Evolutionary conservation across 1,284 basidiomycete species (phyloP), one percentile per base, ranked within the genome.

Genomic region (Boletus nobilissimus): DNA sequence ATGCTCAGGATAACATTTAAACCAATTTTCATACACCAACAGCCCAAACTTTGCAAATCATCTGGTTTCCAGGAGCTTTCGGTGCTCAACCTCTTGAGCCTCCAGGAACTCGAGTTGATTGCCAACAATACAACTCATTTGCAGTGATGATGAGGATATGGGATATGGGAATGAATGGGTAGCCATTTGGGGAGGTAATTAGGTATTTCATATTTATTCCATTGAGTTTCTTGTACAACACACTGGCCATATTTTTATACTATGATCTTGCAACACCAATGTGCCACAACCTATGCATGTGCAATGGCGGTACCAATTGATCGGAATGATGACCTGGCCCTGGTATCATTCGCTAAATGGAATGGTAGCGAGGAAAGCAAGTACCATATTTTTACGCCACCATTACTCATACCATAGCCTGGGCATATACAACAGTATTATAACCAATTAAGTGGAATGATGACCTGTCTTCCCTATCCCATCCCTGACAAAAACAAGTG

Each of bases 81-180:
- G 34, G 11, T 68, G 46, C 26, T 48, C 34, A 19, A 29, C 26
- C 66, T 68, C 66, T 10, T 68, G 66, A 51, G 46, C 66, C 29
- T 68, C 66, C 26, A 68, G 66, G 66, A 68, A 68, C 19, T 68
- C 66, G 9, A 68, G 66, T 51, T 68, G 66, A 29, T 51, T 22
- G 26, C 66, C 66, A 36, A 38, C 13, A 68, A 68, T 68, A 26
- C 46, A 26, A 34, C 66, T 68, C 66, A 68, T 68, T 68, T 68
- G 43, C 66, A 68, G 34, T 24, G 43, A 51, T 14, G 18, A 68
- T 7, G 10, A 68, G 34, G 66, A 68, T n/a, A n/a, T n/a, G n/a
- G n/a, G n/a, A 48, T 68, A 51, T 18, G 34, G 22, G 66, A 29
- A 68, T 29, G 46, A 65, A 43, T 39, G 29, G 64, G 34, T 68